Evolutionary conservation across 2,329 filamentous ascomycete species (phyloP).

Genomic region (Paracamarosporium sp.): DNA sequence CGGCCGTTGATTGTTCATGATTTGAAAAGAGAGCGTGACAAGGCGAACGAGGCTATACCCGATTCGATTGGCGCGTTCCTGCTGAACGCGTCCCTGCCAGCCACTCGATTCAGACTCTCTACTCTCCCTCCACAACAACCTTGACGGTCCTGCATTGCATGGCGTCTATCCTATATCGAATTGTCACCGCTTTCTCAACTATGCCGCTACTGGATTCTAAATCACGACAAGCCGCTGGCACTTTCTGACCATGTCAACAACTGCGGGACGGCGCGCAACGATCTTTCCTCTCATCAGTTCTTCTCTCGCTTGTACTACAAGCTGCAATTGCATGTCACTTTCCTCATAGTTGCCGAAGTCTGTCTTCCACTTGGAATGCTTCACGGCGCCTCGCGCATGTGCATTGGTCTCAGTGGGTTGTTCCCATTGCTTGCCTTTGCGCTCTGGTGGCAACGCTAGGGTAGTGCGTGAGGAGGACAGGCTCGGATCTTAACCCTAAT

Average conservation of each 20-base stretch:
- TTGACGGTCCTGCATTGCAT: slow-evolving; percentile 21
- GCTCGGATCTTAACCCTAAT: slow-evolving; percentile 98
- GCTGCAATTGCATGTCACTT: slow-evolving; percentile 70
- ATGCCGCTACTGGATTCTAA: slow-evolving; percentile 21
- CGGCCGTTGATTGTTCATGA: background rate
- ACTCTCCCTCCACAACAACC: slow-evolving; percentile 16
- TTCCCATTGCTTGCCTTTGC: slow-evolving; percentile 40
- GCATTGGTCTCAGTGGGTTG: slow-evolving; percentile 57
- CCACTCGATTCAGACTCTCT: slow-evolving; percentile 1
- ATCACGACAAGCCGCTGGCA: slow-evolving; percentile 13
- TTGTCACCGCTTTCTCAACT: slow-evolving; percentile 6
- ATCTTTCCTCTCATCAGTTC: slow-evolving; percentile 26
- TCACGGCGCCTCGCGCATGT: slow-evolving; percentile 51
- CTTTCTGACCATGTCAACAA: slow-evolving; percentile 36
- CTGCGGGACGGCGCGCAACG: slow-evolving; percentile 30
- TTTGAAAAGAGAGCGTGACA: slow-evolving; percentile 9
- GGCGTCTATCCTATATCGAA: slow-evolving; percentile 11
- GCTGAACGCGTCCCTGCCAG: slow-evolving; percentile 2
- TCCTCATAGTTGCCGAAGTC: slow-evolving; percentile 79
- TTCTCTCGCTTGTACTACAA: slow-evolving; percentile 43
- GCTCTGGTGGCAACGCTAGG: slow-evolving; percentile 43
- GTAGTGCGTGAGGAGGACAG: slow-evolving; percentile 63
- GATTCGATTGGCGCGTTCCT: slow-evolving; percentile 21
- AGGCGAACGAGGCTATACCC: slow-evolving; percentile 9
- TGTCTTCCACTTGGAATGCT: slow-evolving; percentile 70